A percentile compares a stretch with the other conserved stretches of the same genome.
Conservation (phyloP, 768 basidiomycete species). For the Rhodotorula babjevae region DNA sequence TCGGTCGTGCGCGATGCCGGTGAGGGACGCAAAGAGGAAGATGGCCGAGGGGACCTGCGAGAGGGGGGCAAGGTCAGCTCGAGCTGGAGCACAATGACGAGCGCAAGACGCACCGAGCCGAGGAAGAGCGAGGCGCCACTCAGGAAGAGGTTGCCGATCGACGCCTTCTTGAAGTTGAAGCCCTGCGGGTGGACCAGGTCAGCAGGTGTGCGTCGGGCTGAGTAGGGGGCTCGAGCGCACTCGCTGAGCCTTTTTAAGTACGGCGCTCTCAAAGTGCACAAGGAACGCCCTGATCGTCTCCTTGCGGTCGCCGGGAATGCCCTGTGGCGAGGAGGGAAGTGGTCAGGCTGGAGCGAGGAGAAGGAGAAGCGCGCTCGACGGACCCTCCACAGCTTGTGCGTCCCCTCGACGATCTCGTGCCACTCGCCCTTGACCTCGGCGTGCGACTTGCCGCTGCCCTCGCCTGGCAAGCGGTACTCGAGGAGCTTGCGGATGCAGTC, state of each 20-base stretch:
- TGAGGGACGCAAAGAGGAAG: slow-evolving; percentile 70
- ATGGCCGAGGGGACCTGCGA: slow-evolving; percentile 72
- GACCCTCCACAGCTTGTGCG: slow-evolving; percentile 70
- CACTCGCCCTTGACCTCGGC: slow-evolving; percentile 79
- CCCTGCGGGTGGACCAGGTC: slow-evolving; percentile 55
- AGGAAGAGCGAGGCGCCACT: slow-evolving; percentile 86
- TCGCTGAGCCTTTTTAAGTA: slow-evolving; percentile 46
- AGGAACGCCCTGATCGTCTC: slow-evolving; percentile 65
- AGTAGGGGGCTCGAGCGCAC: not conserved
- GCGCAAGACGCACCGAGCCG: slow-evolving; percentile 55
- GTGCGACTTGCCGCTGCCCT: slow-evolving; percentile 53
- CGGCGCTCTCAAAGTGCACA: slow-evolving; percentile 83
- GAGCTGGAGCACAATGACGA: not conserved
- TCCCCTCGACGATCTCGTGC: slow-evolving; percentile 68
- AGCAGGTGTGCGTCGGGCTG: too few relatives aligned
- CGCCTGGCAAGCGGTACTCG: slow-evolving; percentile 69
- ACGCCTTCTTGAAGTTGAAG: slow-evolving; percentile 85
- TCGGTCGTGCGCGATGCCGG: slow-evolving; percentile 72
- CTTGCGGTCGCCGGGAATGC: slow-evolving; percentile 52
- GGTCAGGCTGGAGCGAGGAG: slow-evolving; percentile 49
- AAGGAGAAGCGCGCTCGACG: slow-evolving; percentile 48
- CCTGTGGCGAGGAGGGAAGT: slow-evolving; percentile 56
- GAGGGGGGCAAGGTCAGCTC: too few relatives aligned
- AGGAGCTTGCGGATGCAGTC: slow-evolving; percentile 71
- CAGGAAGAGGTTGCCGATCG: slow-evolving; percentile 60